These are phyloP conservation scores for Eutypa lata DNA, from an alignment of 2,329 filamentous ascomycete species.

Conservation along the genomic window DNA sequence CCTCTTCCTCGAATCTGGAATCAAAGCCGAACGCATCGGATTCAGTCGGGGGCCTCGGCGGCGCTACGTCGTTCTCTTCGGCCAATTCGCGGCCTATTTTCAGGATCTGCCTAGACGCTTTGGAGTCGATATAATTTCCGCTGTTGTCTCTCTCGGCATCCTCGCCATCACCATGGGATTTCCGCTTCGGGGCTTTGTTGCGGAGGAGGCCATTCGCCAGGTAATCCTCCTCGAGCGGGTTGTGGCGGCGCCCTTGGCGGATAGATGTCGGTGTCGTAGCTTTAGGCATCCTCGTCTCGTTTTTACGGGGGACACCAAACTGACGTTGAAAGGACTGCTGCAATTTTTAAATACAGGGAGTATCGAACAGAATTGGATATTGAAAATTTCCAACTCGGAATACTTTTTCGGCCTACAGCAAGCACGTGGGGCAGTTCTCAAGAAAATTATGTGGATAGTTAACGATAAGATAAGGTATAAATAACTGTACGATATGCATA, in stretches of 20 bases:
- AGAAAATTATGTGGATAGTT: neutral
- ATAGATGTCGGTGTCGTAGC: conserved; percentile 57
- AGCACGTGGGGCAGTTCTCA: neutral
- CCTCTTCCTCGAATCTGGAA: conserved; percentile 63
- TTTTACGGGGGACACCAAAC: neutral
- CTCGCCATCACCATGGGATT: conserved; percentile 60
- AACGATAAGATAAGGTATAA: neutral
- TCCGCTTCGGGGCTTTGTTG: conserved; percentile 70
- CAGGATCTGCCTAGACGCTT: conserved; percentile 83
- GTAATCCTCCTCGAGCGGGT: conserved; percentile 88
- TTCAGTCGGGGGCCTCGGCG: conserved; percentile 37
- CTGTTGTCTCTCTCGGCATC: conserved; percentile 52
- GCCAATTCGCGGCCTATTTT: conserved; percentile 84
- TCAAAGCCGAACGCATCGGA: conserved; percentile 77
- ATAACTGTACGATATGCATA: neutral
- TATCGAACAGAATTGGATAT: neutral
- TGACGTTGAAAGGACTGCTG: neutral
- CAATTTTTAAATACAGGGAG: no score
- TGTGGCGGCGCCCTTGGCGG: conserved; percentile 70
- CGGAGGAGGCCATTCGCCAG: conserved; percentile 67
- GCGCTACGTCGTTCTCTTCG: conserved; percentile 68
- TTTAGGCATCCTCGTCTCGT: conserved; percentile 70
- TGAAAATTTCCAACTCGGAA: neutral
- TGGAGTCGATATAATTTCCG: conserved; percentile 73
- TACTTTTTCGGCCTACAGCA: neutral